phyloP scores from a whole-genome alignment of 768 basidiomycete species.

The Termitomyces sp. region DNA sequence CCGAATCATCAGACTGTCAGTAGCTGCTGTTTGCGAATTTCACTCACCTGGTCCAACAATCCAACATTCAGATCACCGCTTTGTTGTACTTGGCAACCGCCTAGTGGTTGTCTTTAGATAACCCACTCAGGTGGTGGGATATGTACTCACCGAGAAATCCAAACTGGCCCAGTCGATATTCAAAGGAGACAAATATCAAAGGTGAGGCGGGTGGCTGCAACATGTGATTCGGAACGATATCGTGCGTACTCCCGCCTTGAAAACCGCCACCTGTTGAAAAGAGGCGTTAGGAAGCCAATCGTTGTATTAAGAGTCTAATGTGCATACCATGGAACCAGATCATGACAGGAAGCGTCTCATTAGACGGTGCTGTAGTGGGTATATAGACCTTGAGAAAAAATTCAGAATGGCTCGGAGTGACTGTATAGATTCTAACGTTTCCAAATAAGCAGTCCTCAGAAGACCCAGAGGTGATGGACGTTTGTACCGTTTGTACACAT shows the following conservation, averaged over 20 bases:
- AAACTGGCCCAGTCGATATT: constrained; percentile 39
- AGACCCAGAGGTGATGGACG: constrained; percentile 22
- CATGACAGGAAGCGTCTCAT: constrained; percentile 31
- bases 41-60: constrained; percentile 34
- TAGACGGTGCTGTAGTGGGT: constrained; percentile 21
- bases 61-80: constrained; percentile 35
- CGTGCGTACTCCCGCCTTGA: constrained; percentile 31
- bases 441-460: constrained; percentile 43
- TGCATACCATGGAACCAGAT: constrained; percentile 39
- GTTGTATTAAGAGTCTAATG: background rate
- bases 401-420: background rate
- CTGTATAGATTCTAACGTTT: constrained; percentile 26
- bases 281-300: background rate
- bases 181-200: constrained; percentile 38
- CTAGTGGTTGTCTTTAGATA: constrained; percentile 13
- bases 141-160: constrained; percentile 33
- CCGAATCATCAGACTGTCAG: too few species aligned
- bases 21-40: background rate
- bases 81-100: constrained; percentile 28
- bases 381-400: constrained; percentile 26
- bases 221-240: constrained; percentile 27
- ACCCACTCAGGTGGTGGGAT: background rate
- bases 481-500: constrained; percentile 32
- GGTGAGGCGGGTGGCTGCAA: constrained; percentile 27
- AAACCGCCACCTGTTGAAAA: constrained; percentile 36